These are phyloP conservation scores for Paramecium tetraurelia DNA, from an alignment of 73 alveolate species.

Conservation along the genomic window DNA sequence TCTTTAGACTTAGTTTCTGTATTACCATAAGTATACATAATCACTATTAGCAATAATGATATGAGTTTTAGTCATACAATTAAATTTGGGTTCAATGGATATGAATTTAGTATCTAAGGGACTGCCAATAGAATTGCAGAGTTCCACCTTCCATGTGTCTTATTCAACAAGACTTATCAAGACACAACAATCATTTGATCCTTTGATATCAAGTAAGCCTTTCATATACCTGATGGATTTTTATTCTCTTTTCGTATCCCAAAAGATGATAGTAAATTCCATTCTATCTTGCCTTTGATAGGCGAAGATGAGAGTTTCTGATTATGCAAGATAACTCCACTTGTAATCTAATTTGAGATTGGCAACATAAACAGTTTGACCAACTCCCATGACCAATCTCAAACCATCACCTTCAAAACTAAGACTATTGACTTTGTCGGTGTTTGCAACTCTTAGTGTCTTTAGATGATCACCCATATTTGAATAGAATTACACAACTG, in stretches of 20 bases:
- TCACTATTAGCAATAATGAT: conserved; percentile 76
- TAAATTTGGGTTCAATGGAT: conserved; percentile 95
- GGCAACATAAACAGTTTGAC: conserved; percentile 92
- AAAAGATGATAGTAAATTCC: conserved; percentile 96
- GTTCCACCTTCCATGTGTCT: conserved; percentile 78
- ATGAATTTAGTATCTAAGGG: conserved; percentile 91
- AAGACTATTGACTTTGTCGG: conserved; percentile 60
- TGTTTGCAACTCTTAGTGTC: conserved; percentile 72
- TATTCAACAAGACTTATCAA: conserved; percentile 64
- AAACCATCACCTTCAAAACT: conserved; percentile 88
- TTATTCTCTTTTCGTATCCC: conserved; percentile 81
- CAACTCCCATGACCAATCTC: conserved; percentile 96
- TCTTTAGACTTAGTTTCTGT: conserved; percentile 80
- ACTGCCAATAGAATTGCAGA: conserved; percentile 98
- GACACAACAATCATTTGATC: conserved; percentile 73
- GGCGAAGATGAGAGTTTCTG: conserved; percentile 95
- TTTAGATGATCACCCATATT: conserved; percentile 91
- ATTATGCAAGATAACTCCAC: conserved; percentile 93
- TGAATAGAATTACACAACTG: conserved; percentile 88
- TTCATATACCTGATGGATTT: conserved; percentile 71
- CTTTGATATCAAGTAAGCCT: conserved; percentile 69
- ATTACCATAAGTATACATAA: conserved; percentile 84
- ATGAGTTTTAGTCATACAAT: conserved; percentile 97
- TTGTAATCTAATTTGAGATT: conserved; percentile 91
- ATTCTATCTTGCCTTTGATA: conserved; percentile 91